phyloP scores from a whole-genome alignment of 441 rosid genomes.

The Geranium incanum region DNA sequence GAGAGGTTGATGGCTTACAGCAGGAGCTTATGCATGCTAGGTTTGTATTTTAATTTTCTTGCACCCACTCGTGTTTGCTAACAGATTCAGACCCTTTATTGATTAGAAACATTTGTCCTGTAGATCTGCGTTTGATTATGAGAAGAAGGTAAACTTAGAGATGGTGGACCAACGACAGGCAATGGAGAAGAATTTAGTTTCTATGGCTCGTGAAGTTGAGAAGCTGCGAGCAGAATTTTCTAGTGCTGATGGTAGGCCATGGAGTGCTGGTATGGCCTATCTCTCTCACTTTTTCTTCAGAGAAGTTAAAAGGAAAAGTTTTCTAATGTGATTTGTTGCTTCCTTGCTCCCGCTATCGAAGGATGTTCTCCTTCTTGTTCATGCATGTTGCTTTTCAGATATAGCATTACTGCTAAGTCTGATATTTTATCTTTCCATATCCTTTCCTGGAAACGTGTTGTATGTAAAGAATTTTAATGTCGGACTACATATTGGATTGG shows the following conservation, averaged over 20 bases:
- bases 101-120: constrained; percentile 9
- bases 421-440: neutral
- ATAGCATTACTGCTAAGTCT: neutral
- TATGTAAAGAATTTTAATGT: neutral
- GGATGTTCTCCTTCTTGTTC: neutral
- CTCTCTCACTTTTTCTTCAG: constrained; percentile 1
- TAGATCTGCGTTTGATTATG: constrained; percentile 80
- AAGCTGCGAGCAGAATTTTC: constrained; percentile 80
- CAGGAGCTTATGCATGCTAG: constrained; percentile 91
- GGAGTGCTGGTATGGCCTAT: constrained; percentile 56
- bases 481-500: no score
- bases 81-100: neutral
- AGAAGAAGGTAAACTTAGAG: constrained; percentile 90
- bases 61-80: neutral
- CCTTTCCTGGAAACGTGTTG: neutral
- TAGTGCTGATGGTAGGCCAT: constrained; percentile 53
- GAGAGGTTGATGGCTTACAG: constrained; percentile 65
- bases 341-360: neutral
- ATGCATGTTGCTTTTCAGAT: neutral
- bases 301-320: neutral
- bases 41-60: constrained; percentile 31
- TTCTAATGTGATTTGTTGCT: neutral
- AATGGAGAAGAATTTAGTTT: constrained; percentile 90
- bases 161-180: constrained; percentile 82
- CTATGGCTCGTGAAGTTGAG: constrained; percentile 98